Evolutionary conservation across 768 basidiomycete genomes (phyloP), one percentile per base, ranked within the genome.

Genomic region (Suillus clintonianus): DNA sequence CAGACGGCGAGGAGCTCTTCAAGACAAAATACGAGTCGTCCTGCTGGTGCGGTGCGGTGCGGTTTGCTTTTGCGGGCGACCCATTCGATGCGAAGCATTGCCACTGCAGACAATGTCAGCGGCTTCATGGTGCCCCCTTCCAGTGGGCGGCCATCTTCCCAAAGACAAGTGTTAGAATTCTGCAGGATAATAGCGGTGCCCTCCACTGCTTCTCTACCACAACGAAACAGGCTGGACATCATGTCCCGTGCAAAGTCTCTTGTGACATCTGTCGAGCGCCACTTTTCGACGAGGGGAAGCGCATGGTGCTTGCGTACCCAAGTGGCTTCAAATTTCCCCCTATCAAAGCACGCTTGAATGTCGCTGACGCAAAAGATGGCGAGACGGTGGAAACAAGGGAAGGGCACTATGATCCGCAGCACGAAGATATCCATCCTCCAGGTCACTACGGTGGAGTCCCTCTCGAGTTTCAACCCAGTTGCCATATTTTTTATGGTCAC

Each of bases 101-200:
- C 63, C 76, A 77, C 62, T 76, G 75, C 55, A 60, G 66, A 9
- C 72, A 75, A 50, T 76, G 74, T 45, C 76, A 77, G 61, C 63
- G 62, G 37, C 62, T 76, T 10, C 76, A 77, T 43, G 59, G 75
- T 10, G 74, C 76, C 4, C 74, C 76, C 0, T 77, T 76, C 61
- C 76, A 77, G 55, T 76, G 76, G 76, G 74, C 74, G 5, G 76
- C 76, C 19, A 77, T 77, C 19, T 77, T 74, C 42, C 73, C 75
- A 10, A 76, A 76, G 71, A 77, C 76, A 2, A 76, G 73, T 11
- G 74, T 76, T 9, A 65, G 74, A 1, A 65, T 77, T 64, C 64
- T 72, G 5, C 67, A 69, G 65, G 74, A 77, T 63, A 36, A 65
- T 15, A 64, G 71, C 45, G 60, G 74, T 59, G 69, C 67, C 45